Evolutionary conservation across 2,329 filamentous ascomycete genomes (phyloP).

Genomic region (Neurospora sp.): DNA sequence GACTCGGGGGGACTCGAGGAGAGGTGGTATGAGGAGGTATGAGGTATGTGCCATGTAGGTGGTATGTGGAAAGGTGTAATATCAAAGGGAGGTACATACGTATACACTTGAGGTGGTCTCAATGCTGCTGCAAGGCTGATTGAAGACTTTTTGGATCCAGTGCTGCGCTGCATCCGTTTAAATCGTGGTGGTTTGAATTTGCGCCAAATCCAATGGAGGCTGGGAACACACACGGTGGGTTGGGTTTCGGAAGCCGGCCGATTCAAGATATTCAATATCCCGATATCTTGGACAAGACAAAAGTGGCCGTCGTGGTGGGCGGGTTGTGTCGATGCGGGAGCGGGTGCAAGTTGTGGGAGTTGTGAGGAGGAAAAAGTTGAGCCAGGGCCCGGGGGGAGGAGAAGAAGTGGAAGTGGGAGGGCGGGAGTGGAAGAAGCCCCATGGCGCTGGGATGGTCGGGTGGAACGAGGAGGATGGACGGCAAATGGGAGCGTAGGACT

Average conservation of each 20-base stretch:
- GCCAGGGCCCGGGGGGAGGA: conserved; percentile 2
- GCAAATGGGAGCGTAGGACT: conserved; percentile 19
- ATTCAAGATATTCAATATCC: not conserved
- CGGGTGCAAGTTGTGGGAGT: not conserved
- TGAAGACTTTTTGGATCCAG: conserved; percentile 3
- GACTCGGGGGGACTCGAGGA: not conserved
- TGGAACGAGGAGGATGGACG: conserved; percentile 18
- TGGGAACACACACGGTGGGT: not conserved
- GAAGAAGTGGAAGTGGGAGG: conserved; percentile 3
- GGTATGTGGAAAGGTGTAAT: not conserved
- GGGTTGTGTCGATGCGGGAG: not conserved
- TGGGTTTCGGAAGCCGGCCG: conserved; percentile 3
- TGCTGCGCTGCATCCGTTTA: not conserved
- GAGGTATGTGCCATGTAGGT: not conserved
- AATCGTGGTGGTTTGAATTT: not conserved
- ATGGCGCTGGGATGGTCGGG: conserved; percentile 1
- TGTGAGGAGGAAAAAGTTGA: conserved; percentile 1
- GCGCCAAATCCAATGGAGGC: not conserved
- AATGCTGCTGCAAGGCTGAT: conserved; percentile 11
- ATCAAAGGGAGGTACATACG: too few species aligned
- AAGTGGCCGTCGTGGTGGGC: not conserved
- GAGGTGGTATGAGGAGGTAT: not conserved
- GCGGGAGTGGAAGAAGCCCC: conserved; percentile 4
- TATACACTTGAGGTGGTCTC: not conserved
- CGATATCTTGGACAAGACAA: not conserved